These are phyloP conservation scores for Amborella trichopoda DNA, from an alignment of 164 flowering plant species.

Conservation along the genomic window DNA sequence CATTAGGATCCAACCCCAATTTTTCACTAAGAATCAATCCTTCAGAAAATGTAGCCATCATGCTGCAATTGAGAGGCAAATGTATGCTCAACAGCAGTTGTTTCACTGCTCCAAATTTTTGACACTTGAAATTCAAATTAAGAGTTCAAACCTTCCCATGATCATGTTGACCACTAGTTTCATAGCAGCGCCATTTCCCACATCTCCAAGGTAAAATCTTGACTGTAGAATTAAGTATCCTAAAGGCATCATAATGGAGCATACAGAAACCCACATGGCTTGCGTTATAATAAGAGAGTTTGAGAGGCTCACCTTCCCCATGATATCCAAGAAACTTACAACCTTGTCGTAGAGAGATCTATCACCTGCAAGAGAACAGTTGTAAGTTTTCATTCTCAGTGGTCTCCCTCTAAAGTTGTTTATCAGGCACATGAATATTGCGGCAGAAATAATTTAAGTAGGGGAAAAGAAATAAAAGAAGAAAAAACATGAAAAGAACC, in stretches of 20 bases:
- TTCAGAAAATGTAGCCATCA: slow-evolving; percentile 98
- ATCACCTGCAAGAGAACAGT: slow-evolving; percentile 53
- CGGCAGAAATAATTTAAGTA: no score
- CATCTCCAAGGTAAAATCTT: slow-evolving; percentile 83
- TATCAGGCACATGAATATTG: no score
- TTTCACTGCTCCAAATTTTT: neutral
- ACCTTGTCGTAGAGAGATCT: slow-evolving; percentile 51
- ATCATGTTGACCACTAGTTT: slow-evolving; percentile 96
- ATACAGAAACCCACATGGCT: neutral
- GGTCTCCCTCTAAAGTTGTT: no score
- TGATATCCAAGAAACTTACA: slow-evolving; percentile 66
- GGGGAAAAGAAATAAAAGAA: no score
- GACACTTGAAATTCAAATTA: neutral
- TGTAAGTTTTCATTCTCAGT: no score
- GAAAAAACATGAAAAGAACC: no score
- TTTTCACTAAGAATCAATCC: slow-evolving; percentile 81
- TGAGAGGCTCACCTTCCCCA: slow-evolving; percentile 70
- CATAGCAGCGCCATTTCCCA: slow-evolving; percentile 99
- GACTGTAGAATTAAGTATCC: slow-evolving; percentile 33
- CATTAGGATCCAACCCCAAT: slow-evolving; percentile 77
- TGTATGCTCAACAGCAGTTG: neutral
- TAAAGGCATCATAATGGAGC: neutral
- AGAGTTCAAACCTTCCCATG: slow-evolving; percentile 72
- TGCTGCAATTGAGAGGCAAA: slow-evolving; percentile 30
- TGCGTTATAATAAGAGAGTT: neutral